Base-by-base conservation (phyloP, 78 protist genomes). In the Fonticula alba region DNA sequence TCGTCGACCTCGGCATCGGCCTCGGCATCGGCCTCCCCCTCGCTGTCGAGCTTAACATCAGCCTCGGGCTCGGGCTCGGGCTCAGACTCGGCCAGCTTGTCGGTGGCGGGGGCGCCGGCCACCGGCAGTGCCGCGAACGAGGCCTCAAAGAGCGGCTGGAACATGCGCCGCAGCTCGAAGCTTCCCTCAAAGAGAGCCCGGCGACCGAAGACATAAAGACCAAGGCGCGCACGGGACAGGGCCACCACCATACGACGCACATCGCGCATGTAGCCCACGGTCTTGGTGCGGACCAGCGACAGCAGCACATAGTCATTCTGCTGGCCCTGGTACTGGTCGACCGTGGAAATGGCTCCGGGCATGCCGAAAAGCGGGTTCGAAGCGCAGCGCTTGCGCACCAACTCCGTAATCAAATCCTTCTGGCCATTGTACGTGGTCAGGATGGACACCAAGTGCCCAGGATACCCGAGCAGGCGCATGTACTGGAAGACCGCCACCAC, bases 401-500 rank as follows among this genome's bases (percentile, higher is more conserved):
- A 27, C 22, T 59, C 61, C 61, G 32, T 31, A 29, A 91, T 37
- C n/a, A 91, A 76, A 1, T 49, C 64, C 41, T 76, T 75, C 46
- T 92, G 97, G 32, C 96, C 95, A 58, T 89, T 87, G 68, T 92
- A 90, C n/a, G 97, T 82, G 3, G 97, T 86, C 50, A 92, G 37
- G 24, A 92, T 73, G 19, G 91, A 49, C 35, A 91, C 90, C 11
- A 62, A 35, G 19, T 69, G 58, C 24, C 78, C 69, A 4, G 89
- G 82, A 66, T 85, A 85, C 2, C 94, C 95, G 32, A 78, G 29
- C 3, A 91, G 66, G 24, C 95, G 81, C 90, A 92, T 88, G 82
- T 81, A 88, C 92, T 80, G 83, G 82, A 65, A 92, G 49, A 47
- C 46, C 5, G 82, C 69, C 0, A 86, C 94, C 17, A 87, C 51